A percentile compares a stretch with the other conserved stretches of the same genome.
Evolutionary conservation across 2,329 filamentous ascomycete species (phyloP).

Genomic region (Metarhizium brunneum): DNA sequence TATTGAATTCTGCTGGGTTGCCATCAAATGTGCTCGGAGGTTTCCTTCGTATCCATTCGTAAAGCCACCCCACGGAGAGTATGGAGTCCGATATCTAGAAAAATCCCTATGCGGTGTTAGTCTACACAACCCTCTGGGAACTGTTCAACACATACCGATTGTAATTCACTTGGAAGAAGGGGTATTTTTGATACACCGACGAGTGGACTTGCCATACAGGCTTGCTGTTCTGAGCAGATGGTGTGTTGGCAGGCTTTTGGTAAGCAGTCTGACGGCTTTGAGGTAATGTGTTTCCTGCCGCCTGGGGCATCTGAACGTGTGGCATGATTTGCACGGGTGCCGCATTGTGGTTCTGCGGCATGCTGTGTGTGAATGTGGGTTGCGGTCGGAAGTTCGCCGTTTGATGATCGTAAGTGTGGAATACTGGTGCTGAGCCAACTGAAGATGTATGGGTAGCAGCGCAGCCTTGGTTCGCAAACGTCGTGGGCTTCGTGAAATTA

Average conservation of each 20-base stretch:
- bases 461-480: slow-evolving; percentile 15
- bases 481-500: slow-evolving; percentile 1
- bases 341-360: not conserved
- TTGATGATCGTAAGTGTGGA: slow-evolving; percentile 10
- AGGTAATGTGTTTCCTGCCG: not conserved
- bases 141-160: slow-evolving; percentile 36
- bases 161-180: slow-evolving; percentile 50
- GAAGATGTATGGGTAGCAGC: slow-evolving; percentile 5
- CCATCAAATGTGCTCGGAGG: slow-evolving; percentile 34
- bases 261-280: not conserved
- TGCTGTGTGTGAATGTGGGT: slow-evolving; percentile 2
- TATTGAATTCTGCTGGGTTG: slow-evolving; percentile 18
- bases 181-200: slow-evolving; percentile 42
- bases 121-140: not conserved
- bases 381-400: not conserved
- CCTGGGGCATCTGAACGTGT: not conserved
- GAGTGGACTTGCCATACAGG: slow-evolving; percentile 25
- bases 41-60: slow-evolving; percentile 53
- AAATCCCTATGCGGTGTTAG: slow-evolving; percentile 33
- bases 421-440: not conserved
- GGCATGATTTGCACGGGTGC: slow-evolving; percentile 2
- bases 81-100: slow-evolving; percentile 50
- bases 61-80: slow-evolving; percentile 47
- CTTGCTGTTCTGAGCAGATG: slow-evolving; percentile 15
- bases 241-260: not conserved